These are phyloP conservation scores for Trichoderma koningii DNA, from an alignment of 2,329 filamentous ascomycete genomes.

Conservation along the genomic window DNA sequence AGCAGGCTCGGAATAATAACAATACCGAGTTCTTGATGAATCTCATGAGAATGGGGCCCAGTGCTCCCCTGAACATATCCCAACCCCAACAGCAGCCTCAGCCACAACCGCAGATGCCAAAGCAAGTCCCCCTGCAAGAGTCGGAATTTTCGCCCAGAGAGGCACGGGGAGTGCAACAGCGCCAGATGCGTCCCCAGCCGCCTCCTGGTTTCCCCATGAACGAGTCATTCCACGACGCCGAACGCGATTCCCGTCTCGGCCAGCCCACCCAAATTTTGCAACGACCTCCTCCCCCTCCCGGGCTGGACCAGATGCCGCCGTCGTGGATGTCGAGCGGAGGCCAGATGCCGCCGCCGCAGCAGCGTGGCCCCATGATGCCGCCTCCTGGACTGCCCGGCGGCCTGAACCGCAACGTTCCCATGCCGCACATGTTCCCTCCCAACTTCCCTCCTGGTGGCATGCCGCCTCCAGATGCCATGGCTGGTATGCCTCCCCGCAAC, in stretches of 20 bases:
- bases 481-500: slow-evolving; percentile 54
- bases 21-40: slow-evolving; percentile 85
- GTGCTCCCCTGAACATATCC: slow-evolving; percentile 43
- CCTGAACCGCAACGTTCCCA: slow-evolving; percentile 47
- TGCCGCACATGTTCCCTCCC: slow-evolving; percentile 63
- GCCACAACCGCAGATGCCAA: slow-evolving; percentile 42
- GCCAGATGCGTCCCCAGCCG: slow-evolving; percentile 48
- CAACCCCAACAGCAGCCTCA: slow-evolving; percentile 54
- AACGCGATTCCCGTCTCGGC: slow-evolving; percentile 51
- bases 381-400: slow-evolving; percentile 57
- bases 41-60: slow-evolving; percentile 65
- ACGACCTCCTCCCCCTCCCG: slow-evolving; percentile 61
- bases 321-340: slow-evolving; percentile 53
- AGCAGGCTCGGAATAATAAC: slow-evolving; percentile 56
- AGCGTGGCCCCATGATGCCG: slow-evolving; percentile 57
- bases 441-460: slow-evolving; percentile 56
- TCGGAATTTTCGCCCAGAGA: slow-evolving; percentile 46
- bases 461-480: slow-evolving; percentile 53
- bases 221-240: slow-evolving; percentile 53
- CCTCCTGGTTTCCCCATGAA: slow-evolving; percentile 56
- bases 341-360: slow-evolving; percentile 48
- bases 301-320: slow-evolving; percentile 62
- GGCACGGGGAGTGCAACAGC: slow-evolving; percentile 41
- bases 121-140: slow-evolving; percentile 39
- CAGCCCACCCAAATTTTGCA: slow-evolving; percentile 67